These are phyloP conservation scores for Hyaloscypha hepaticicola DNA, from an alignment of 495 filamentous ascomycete genomes.

Conservation along the genomic window DNA sequence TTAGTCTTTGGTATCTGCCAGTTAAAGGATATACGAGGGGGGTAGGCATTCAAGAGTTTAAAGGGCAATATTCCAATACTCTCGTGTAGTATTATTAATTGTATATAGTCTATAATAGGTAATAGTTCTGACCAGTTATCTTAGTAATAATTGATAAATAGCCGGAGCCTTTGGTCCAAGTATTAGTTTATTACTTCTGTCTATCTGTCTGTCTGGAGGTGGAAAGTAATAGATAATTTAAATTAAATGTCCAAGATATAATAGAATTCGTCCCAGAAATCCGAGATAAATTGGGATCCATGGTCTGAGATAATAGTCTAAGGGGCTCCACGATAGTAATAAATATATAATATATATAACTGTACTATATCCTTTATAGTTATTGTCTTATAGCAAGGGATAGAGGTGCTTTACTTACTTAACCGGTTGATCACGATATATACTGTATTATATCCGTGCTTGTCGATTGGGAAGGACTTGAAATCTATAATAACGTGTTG, in stretches of 20 bases:
- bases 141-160: constrained; percentile 33
- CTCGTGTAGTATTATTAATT: neutral
- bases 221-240: constrained; percentile 31
- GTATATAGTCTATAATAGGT: constrained; percentile 20
- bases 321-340: constrained; percentile 7
- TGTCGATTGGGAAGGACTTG: neutral
- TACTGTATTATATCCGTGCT: constrained; percentile 8
- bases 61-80: neutral
- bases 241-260: constrained; percentile 13
- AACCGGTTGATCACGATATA: constrained; percentile 4
- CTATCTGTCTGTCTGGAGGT: constrained; percentile 36
- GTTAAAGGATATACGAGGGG: neutral
- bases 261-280: constrained; percentile 27
- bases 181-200: constrained; percentile 31
- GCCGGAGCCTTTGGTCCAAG: constrained; percentile 32
- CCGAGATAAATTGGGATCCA: constrained; percentile 23
- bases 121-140: constrained; percentile 34
- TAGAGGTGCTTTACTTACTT: neutral
- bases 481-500: constrained; percentile 12
- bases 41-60: neutral
- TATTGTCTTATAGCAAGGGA: constrained; percentile 11
- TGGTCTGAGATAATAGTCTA: constrained; percentile 25
- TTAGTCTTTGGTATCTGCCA: neutral
- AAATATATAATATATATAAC: constrained; percentile 19
- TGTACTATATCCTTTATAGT: constrained; percentile 8